phyloP scores from a whole-genome alignment of 352 stramenopile genomes.

The Globisporangium emineosum region DNA sequence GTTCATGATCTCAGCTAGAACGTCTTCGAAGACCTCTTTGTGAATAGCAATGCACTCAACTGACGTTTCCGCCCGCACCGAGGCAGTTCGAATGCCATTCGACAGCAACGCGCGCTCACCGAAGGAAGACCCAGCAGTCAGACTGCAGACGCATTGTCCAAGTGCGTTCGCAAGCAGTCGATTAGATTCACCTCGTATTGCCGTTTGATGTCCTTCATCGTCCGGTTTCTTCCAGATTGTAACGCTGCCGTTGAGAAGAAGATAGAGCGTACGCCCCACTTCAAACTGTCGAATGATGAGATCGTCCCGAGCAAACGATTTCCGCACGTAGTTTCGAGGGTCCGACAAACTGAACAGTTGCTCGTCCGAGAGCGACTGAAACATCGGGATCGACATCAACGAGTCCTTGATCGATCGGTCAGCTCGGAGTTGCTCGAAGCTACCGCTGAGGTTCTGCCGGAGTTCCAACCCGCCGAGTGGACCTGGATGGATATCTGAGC shows the following conservation, averaged over 20 bases:
- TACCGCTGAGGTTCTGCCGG: neutral
- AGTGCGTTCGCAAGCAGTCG: neutral
- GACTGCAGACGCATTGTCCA: neutral
- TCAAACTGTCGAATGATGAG: neutral
- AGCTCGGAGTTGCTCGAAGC: neutral
- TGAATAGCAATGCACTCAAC: neutral
- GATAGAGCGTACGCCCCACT: neutral
- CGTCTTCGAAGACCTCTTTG: neutral
- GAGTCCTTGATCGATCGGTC: neutral
- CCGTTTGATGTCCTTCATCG: neutral
- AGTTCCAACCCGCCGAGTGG: neutral
- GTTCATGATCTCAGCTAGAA: neutral
- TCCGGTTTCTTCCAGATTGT: neutral
- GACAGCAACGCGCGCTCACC: neutral
- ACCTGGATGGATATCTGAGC: neutral
- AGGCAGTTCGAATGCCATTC: neutral
- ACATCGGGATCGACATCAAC: neutral
- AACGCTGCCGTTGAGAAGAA: neutral
- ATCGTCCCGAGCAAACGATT: neutral
- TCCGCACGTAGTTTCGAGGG: neutral
- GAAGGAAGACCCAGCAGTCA: neutral
- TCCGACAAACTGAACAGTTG: neutral
- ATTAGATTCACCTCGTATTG: neutral
- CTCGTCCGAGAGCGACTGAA: neutral
- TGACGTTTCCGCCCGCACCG: neutral